Conservation (phyloP, 345 rosid species). For the Corchorus olitorius region DNA sequence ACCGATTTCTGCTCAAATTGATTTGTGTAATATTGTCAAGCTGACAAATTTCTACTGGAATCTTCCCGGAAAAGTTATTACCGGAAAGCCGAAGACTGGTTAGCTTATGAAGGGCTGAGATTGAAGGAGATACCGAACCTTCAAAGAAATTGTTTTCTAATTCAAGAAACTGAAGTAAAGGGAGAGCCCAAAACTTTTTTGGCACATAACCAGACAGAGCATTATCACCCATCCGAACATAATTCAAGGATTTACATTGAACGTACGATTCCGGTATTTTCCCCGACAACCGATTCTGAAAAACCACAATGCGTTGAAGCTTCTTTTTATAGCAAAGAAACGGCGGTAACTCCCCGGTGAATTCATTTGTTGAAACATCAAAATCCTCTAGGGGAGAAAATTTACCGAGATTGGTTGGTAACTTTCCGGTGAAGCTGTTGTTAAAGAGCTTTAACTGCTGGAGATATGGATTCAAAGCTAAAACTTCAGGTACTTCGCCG, state of each 20-base stretch:
- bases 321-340: slow-evolving; percentile 49
- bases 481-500: slow-evolving; percentile 52
- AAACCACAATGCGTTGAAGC: slow-evolving; percentile 42
- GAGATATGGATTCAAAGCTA: slow-evolving; percentile 56
- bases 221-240: slow-evolving; percentile 53
- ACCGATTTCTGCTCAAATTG: slow-evolving; percentile 50
- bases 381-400: slow-evolving; percentile 46
- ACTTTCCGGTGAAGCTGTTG: slow-evolving; percentile 66
- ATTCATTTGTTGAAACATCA: slow-evolving; percentile 65
- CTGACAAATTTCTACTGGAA: slow-evolving; percentile 51
- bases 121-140: slow-evolving; percentile 54
- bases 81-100: slow-evolving; percentile 38
- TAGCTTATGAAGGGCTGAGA: slow-evolving; percentile 34
- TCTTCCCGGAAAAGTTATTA: slow-evolving; percentile 56
- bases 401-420: slow-evolving; percentile 58
- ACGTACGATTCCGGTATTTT: slow-evolving; percentile 53
- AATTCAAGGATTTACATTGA: slow-evolving; percentile 45
- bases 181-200: slow-evolving; percentile 53
- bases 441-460: slow-evolving; percentile 59
- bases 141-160: slow-evolving; percentile 47
- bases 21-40: slow-evolving; percentile 31
- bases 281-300: slow-evolving; percentile 58
- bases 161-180: slow-evolving; percentile 37
- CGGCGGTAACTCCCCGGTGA: slow-evolving; percentile 60
- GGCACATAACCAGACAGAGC: slow-evolving; percentile 55